A percentile compares a stretch with the other conserved stretches of the same genome.
phyloP scores from a whole-genome alignment of 208 protist species.

The Trypanosoma melophagium region DNA sequence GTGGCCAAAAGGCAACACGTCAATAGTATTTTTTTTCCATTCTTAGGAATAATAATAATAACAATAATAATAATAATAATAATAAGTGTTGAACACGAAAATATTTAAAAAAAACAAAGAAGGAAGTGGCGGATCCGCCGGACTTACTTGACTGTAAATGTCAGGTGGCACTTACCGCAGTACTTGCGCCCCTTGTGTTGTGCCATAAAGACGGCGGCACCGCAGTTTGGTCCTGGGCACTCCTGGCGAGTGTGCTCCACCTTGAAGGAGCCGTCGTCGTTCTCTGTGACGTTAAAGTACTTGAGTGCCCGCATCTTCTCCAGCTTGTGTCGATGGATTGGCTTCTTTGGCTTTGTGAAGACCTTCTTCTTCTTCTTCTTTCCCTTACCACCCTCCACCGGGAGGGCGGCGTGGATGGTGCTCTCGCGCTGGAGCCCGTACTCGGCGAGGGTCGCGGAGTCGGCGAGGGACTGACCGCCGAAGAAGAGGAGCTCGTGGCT shows the following conservation, averaged over 20 bases:
- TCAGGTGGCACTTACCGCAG: constrained; percentile 99
- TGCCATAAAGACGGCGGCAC: constrained; percentile 99
- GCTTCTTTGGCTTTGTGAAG: constrained; percentile 99
- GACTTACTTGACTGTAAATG: constrained; percentile 81
- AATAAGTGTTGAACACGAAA: not conserved
- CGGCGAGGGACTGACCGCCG: constrained; percentile 84
- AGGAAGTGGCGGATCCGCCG: not conserved
- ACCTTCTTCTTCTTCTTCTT: constrained; percentile 99
- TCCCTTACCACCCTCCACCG: constrained; percentile 92
- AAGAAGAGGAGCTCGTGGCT: constrained; percentile 86
- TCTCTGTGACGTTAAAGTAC: constrained; percentile 99
- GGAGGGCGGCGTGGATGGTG: constrained; percentile 88
- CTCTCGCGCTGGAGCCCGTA: constrained; percentile 81
- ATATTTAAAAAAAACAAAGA: constrained; percentile 14
- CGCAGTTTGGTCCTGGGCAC: constrained; percentile 95
- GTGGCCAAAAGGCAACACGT: no score
- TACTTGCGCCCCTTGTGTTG: constrained; percentile 98
- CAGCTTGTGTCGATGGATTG: constrained; percentile 98
- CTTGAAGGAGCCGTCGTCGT: constrained; percentile 96
- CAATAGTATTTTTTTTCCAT: no score
- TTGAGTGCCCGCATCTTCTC: constrained; percentile 99
- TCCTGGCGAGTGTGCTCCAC: constrained; percentile 95
- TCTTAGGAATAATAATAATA: not conserved
- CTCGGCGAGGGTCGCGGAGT: constrained; percentile 62
- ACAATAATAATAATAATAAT: constrained; percentile 14